Base-by-base conservation (phyloP, 176 grass and related monocot genomes). In the Chrysopogon serrulatus region DNA sequence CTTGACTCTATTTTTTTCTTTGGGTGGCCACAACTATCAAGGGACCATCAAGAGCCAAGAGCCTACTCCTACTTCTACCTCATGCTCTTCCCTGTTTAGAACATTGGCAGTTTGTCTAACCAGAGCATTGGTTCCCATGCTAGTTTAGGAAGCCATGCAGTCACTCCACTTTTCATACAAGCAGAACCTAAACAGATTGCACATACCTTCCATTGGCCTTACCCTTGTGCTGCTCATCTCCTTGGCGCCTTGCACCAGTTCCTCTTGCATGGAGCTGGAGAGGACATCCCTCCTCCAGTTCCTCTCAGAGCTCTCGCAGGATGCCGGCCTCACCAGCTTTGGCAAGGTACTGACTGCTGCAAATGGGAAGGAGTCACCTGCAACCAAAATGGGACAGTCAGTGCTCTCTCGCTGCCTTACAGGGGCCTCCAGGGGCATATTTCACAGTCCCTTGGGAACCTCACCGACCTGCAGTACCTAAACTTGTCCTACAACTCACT, bases 401-500 rank as follows among this genome's bases (percentile, higher is more conserved):
- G 45, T 32, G 9, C 31, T 23, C 16, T 89, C 11, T 66, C n/a
- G 0, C 77, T 89, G 60, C 19, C 66, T 48, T 59, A 66, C 21
- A 80, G 57, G 70, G 75, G 82, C 24, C 75, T 89, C 4, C 4
- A 63, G 37, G 87, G 87, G 28, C 41, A 9, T 21, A 74, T 89
- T 56, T 80, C 87, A 1, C 40, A 82, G 3, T 81, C 74, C 26
- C 66, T 89, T 6, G 57, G 31, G 0, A 79, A 85, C 36, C 82
- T 89, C 59, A 80, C 82, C 2, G 17, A 36, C 44, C 57, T 89
- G 15, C 48, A 71, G 13, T 19, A 10, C 5, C 65, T 89, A n/a
- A 73, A 89, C 74, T 69, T 89, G 35, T 89, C 87, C 37, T 43
- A 85, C 45, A 89, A 89, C 21, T 41, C 28, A 14, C 57, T 89